Conservation (phyloP, 495 filamentous ascomycete species). For the Penicillium soppii region DNA sequence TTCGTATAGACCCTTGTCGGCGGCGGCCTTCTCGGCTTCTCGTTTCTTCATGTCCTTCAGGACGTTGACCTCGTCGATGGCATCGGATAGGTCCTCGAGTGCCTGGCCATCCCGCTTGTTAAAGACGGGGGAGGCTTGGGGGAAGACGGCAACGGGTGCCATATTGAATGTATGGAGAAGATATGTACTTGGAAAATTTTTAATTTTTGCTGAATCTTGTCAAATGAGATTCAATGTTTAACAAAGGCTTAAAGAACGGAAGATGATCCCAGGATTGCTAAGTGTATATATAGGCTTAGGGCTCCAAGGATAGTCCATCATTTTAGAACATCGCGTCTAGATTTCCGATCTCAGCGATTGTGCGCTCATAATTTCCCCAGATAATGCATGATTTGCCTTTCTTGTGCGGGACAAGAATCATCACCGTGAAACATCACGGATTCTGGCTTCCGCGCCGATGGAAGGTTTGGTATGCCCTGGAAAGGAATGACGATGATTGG, state of each 20-base stretch:
- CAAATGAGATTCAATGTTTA: neutral
- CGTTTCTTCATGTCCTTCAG: constrained; percentile 58
- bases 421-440: constrained; percentile 23
- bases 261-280: neutral
- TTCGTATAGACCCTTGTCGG: constrained; percentile 57
- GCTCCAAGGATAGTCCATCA: neutral
- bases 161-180: constrained; percentile 22
- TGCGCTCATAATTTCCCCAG: constrained; percentile 6
- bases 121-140: constrained; percentile 23
- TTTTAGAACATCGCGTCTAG: constrained; percentile 17
- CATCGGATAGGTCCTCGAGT: constrained; percentile 79
- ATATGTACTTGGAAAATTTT: neutral
- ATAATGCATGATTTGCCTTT: no score
- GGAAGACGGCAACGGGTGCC: constrained; percentile 31
- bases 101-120: constrained; percentile 60
- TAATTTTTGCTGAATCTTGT: neutral
- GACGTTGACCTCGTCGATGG: constrained; percentile 78
- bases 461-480: neutral
- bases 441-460: constrained; percentile 25
- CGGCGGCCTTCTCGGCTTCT: constrained; percentile 24
- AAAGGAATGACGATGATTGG: neutral
- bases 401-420: constrained; percentile 7
- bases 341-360: constrained; percentile 19
- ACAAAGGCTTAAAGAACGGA: neutral
- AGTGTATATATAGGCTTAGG: constrained; percentile 13